Conservation (phyloP, 2,329 filamentous ascomycete species). For the Lecanicillium sp. region DNA sequence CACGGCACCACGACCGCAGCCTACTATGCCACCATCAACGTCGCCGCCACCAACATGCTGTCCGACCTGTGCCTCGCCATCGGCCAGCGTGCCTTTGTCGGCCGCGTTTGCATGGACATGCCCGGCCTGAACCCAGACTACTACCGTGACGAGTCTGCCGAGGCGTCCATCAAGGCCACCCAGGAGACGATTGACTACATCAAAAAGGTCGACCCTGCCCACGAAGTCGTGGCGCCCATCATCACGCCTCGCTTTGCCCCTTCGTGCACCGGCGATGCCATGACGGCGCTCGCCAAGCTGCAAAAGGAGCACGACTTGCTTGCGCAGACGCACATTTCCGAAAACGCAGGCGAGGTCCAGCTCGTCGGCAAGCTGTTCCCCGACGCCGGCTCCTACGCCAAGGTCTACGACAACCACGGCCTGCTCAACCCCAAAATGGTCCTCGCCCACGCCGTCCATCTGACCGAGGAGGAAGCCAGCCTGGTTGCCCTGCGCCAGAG, state of each 20-base stretch:
- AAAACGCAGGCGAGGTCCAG: constrained; percentile 66
- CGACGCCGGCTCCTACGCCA: constrained; percentile 53
- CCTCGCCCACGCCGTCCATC: constrained; percentile 76
- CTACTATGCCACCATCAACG: constrained; percentile 91
- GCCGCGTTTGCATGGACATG: constrained; percentile 91
- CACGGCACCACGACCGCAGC: constrained; percentile 89
- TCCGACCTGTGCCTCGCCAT: constrained; percentile 69
- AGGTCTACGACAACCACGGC: constrained; percentile 67
- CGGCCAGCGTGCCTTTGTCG: constrained; percentile 86
- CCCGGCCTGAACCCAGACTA: constrained; percentile 56
- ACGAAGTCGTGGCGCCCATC: constrained; percentile 64
- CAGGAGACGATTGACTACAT: constrained; percentile 57
- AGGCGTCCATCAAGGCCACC: constrained; percentile 48
- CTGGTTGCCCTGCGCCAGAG: constrained; percentile 53
- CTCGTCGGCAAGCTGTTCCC: constrained; percentile 68
- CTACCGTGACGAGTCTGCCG: constrained; percentile 67
- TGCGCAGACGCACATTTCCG: constrained; percentile 83
- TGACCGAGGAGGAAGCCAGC: constrained; percentile 56
- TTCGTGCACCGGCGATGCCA: constrained; percentile 49
- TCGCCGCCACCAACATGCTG: constrained; percentile 82
- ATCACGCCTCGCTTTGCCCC: constrained; percentile 68
- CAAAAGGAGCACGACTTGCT: constrained; percentile 55
- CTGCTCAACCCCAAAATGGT: constrained; percentile 68
- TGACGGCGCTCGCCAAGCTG: constrained; percentile 56
- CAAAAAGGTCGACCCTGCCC: constrained; percentile 52